Percentiles rank a stretch among this genome's conserved stretches.
Conservation (phyloP, 1,139 yeast genomes). For the Spathaspora sp. region DNA sequence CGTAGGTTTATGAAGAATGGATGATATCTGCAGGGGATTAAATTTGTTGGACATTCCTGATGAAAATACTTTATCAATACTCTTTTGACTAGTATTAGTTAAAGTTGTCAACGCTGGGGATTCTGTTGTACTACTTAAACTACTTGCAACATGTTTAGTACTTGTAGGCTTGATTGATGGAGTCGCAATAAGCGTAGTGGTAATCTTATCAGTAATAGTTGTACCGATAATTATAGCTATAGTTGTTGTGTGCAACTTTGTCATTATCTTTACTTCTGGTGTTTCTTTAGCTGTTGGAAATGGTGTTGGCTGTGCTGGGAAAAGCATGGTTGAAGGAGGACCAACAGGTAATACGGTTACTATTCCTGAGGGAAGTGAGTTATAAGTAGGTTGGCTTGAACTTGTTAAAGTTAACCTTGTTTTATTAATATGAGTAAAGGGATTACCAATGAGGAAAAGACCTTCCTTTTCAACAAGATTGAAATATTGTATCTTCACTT, state of each 20-base stretch:
- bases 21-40: background rate
- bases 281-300: background rate
- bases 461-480: too few relatives aligned
- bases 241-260: background rate
- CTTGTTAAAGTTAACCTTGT: background rate
- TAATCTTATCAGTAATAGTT: background rate
- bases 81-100: too few relatives aligned
- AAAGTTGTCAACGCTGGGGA: background rate
- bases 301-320: background rate
- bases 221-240: background rate
- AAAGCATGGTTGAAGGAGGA: background rate
- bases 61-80: slow-evolving; percentile 1
- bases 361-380: background rate
- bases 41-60: slow-evolving; percentile 3
- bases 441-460: background rate
- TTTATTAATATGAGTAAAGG: background rate
- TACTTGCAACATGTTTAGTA: background rate
- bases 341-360: background rate
- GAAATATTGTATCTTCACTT: too few relatives aligned
- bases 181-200: background rate
- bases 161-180: background rate
- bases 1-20: background rate
- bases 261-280: background rate
- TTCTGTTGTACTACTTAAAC: background rate
- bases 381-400: background rate